Conservation (phyloP, 1,139 yeast genomes). For the Candida tetrigidarum region DNA sequence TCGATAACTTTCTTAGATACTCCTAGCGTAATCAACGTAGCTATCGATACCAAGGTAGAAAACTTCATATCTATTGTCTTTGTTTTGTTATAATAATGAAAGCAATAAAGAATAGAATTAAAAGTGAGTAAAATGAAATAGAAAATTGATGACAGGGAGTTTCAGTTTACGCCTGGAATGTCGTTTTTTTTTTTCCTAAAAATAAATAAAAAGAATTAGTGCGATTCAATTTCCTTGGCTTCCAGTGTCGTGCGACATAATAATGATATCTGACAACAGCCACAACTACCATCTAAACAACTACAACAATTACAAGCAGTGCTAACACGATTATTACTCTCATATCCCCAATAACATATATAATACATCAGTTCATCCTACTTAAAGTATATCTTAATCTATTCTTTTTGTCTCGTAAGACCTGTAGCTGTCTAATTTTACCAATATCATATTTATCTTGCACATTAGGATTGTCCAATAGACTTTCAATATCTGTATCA, state of each 20-base stretch:
- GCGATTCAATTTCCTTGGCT: neutral
- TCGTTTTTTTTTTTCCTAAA: no score
- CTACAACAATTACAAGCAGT: no score
- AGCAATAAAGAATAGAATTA: neutral
- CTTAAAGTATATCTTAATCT: slow-evolving; percentile 40
- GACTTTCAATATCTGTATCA: slow-evolving; percentile 11
- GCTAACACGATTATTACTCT: neutral
- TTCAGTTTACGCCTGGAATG: neutral
- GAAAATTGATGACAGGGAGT: neutral
- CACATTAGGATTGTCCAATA: slow-evolving; percentile 3
- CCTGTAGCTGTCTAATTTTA: slow-evolving; percentile 34
- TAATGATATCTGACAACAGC: neutral
- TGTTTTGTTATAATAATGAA: neutral
- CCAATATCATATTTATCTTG: slow-evolving; percentile 20
- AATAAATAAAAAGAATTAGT: no score
- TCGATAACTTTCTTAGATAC: slow-evolving; percentile 23
- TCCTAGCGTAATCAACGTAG: slow-evolving; percentile 10
- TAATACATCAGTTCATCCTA: slow-evolving; percentile 1
- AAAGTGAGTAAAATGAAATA: neutral
- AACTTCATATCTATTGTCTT: slow-evolving; percentile 11
- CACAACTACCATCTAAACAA: neutral
- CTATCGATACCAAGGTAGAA: slow-evolving; percentile 7
- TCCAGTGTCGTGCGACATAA: neutral
- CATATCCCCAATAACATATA: neutral
- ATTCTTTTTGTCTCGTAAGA: slow-evolving; percentile 41